Percentiles rank a stretch among this genome's conserved stretches.
phyloP scores from a whole-genome alignment of 371 early-diverging fungal genomes.

The Conidiobolus coronatus region DNA sequence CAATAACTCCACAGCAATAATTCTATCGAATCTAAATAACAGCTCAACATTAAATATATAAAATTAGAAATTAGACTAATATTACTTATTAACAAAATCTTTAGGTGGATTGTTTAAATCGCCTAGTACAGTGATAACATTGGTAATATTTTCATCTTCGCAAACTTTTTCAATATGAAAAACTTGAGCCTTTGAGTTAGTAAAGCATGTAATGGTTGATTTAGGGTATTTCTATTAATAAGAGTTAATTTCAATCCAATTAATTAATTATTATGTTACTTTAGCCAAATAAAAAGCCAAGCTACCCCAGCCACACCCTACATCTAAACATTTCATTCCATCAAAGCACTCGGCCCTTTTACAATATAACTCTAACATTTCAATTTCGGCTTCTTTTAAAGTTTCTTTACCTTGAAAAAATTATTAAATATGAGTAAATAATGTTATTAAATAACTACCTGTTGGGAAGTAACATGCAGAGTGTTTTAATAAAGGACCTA shows the following conservation, averaged over 20 bases:
- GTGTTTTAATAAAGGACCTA: no score
- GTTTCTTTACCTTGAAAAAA: slow-evolving; percentile 4
- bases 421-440: no score
- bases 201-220: background rate
- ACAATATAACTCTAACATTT: slow-evolving; percentile 28
- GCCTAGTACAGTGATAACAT: slow-evolving; percentile 12
- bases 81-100: slow-evolving; percentile 23
- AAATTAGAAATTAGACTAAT: slow-evolving; percentile 8
- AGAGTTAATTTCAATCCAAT: background rate
- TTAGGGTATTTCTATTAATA: background rate
- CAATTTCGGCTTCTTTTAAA: slow-evolving; percentile 23
- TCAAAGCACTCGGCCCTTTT: slow-evolving; percentile 19
- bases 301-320: slow-evolving; percentile 39
- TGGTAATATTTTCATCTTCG: background rate
- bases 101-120: slow-evolving; percentile 17
- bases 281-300: slow-evolving; percentile 20
- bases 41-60: background rate
- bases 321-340: slow-evolving; percentile 23
- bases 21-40: slow-evolving; percentile 17
- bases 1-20: slow-evolving; percentile 30
- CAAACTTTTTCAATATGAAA: background rate
- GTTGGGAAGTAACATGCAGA: no score
- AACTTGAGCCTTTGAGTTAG: background rate
- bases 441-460: no score
- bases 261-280: slow-evolving; percentile 3